Evolutionary conservation across 2,329 filamentous ascomycete species (phyloP).

Genomic region (Alternaria triticina): DNA sequence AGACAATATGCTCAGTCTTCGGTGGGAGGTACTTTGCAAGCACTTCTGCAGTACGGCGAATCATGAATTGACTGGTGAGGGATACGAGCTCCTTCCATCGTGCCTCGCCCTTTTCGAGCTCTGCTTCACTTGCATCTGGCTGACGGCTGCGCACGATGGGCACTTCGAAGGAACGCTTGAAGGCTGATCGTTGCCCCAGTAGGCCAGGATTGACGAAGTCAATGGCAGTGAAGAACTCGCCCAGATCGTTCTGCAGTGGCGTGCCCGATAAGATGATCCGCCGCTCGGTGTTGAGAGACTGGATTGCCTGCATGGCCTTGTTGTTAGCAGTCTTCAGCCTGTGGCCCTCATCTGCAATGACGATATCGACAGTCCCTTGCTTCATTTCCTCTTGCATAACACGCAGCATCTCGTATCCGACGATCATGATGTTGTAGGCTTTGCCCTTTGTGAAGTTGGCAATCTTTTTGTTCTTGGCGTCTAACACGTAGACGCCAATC

Average conservation of each 20-base stretch:
- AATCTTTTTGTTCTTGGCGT: slow-evolving; percentile 63
- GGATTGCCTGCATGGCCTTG: slow-evolving; percentile 70
- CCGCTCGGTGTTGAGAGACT: slow-evolving; percentile 66
- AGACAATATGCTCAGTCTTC: slow-evolving; percentile 71
- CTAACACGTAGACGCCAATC: slow-evolving; percentile 71
- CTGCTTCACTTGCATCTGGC: slow-evolving; percentile 65
- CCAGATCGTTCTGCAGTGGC: slow-evolving; percentile 71
- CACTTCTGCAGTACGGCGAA: slow-evolving; percentile 71
- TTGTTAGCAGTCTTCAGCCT: slow-evolving; percentile 72
- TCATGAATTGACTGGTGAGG: slow-evolving; percentile 68
- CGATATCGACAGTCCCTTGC: slow-evolving; percentile 69
- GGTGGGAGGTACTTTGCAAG: slow-evolving; percentile 69
- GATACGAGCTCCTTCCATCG: slow-evolving; percentile 66
- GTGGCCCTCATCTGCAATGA: slow-evolving; percentile 74
- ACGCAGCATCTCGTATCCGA: slow-evolving; percentile 74
- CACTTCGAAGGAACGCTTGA: slow-evolving; percentile 68
- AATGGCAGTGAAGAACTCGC: slow-evolving; percentile 71
- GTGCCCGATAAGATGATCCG: slow-evolving; percentile 71
- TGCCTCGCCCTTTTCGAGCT: slow-evolving; percentile 69
- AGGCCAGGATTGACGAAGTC: slow-evolving; percentile 73
- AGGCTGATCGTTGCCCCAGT: slow-evolving; percentile 66
- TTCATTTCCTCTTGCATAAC: slow-evolving; percentile 70
- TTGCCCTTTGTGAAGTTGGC: slow-evolving; percentile 73
- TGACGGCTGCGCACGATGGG: slow-evolving; percentile 70
- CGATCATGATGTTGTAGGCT: slow-evolving; percentile 73